Evolutionary conservation across 2,329 filamentous ascomycete genomes (phyloP), one percentile per base, ranked within the genome.

Genomic region (Talaromyces amestolkiae): DNA sequence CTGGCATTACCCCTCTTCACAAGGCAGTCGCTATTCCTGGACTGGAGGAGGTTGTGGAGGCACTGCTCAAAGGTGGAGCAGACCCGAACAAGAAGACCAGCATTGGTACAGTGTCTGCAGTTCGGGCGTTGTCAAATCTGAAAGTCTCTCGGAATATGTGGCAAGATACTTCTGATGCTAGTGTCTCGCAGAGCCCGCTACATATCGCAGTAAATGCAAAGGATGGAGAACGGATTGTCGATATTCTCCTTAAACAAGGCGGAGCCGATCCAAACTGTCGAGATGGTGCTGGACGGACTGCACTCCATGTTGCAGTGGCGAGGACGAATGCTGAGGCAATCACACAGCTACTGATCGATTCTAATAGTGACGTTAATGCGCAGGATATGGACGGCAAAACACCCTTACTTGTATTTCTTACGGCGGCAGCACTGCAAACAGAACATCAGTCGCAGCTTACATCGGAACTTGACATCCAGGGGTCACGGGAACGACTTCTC

Each of bases 1-100:
- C 59, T 31, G 59, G 59, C 27, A 11, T 62, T 13, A 62, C 43
- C 19, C 43, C 59, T 37, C 59, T 62, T 53, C 59, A 62, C 59
- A 62, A 62, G 53, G 59, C 59, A 49, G 59, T 62, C 19, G 43
- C 59, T 39, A n/a, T 62, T 41, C 59, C 59, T 24, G 59, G 59
- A 24, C 47, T 53, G 41, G 59, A 62, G 47, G 59, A 49, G 43
- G 6, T 62, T 7, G 59, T 62, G 27, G 59, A 51, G 27, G 41
- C 45, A 35, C 33, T 62, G 59, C 47, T 62, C 15, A 49, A 62
- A 11, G 47, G 47, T 8, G 59, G 59, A 5, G 59, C 59, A 22
- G 35, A 62, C 43, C 59, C 59, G 6, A 53, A 62, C 11, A 49
- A 62, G 41, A 53, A 49, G 47, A 51, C 59, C 43, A 53, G 43